Conservation (phyloP, 2,329 filamentous ascomycete genomes). For the Xenosphaeropsis pyriputrescens region DNA sequence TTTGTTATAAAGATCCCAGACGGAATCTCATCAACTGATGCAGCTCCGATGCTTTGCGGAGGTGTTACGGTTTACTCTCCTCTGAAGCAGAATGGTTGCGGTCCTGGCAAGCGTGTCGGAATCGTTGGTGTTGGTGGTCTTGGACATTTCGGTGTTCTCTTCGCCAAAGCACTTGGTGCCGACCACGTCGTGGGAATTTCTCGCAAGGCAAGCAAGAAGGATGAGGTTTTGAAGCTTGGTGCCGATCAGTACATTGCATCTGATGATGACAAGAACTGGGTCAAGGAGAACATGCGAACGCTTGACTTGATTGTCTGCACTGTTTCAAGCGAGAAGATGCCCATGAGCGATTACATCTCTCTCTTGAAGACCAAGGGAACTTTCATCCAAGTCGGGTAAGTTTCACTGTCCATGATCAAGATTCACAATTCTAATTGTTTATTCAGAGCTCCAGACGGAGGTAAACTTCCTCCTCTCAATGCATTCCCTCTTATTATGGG, state of each 20-base stretch:
- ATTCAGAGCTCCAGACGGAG: not conserved
- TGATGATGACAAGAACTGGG: slow-evolving; percentile 24
- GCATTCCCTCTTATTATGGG: slow-evolving; percentile 26
- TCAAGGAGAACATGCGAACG: slow-evolving; percentile 30
- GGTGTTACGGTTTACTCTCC: slow-evolving; percentile 46
- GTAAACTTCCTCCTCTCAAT: slow-evolving; percentile 19
- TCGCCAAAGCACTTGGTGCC: slow-evolving; percentile 53
- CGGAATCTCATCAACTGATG: slow-evolving; percentile 27
- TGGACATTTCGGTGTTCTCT: slow-evolving; percentile 58
- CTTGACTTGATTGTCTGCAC: slow-evolving; percentile 37
- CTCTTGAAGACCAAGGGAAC: slow-evolving; percentile 35
- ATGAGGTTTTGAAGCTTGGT: slow-evolving; percentile 26
- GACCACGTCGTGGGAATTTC: slow-evolving; percentile 48
- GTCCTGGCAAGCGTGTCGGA: slow-evolving; percentile 52
- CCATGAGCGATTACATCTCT: slow-evolving; percentile 33
- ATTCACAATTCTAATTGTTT: not conserved
- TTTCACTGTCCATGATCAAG: not conserved
- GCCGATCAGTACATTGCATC: not conserved
- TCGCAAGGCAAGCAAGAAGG: slow-evolving; percentile 38
- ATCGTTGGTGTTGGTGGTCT: slow-evolving; percentile 58
- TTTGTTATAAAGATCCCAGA: slow-evolving; percentile 45
- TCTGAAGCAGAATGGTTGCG: slow-evolving; percentile 45
- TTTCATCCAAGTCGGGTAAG: slow-evolving; percentile 25
- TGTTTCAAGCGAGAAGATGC: slow-evolving; percentile 35
- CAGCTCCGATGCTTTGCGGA: slow-evolving; percentile 60